phyloP scores from a whole-genome alignment of 169 alveolate species.

The Plasmodium berghei region DNA sequence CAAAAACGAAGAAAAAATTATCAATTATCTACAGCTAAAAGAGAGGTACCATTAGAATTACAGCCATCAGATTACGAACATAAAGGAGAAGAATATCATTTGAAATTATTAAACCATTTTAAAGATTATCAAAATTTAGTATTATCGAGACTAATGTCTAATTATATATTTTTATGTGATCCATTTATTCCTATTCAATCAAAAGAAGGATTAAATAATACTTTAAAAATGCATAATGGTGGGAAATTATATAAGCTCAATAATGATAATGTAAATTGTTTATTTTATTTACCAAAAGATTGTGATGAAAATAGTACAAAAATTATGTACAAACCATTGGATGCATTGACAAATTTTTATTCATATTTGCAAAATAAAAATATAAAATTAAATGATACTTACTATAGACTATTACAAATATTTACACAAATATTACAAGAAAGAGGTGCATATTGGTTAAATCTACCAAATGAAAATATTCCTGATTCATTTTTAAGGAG shows the following conservation, averaged over 20 bases:
- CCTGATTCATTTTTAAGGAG: conserved; percentile 51
- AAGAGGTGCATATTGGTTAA: conserved; percentile 53
- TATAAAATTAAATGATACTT: conserved; percentile 36
- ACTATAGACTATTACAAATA: conserved; percentile 19
- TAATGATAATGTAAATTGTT: conserved; percentile 31
- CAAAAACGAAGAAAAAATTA: conserved; percentile 76
- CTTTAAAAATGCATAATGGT: not conserved
- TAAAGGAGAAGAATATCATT: conserved; percentile 80
- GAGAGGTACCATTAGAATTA: conserved; percentile 82
- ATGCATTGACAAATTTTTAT: conserved; percentile 44
- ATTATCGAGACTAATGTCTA: conserved; percentile 80
- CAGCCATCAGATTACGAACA: conserved; percentile 82
- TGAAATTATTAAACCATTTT: conserved; percentile 77
- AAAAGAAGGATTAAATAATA: conserved; percentile 19
- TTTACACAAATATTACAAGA: conserved; percentile 64
- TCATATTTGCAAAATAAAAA: conserved; percentile 23
- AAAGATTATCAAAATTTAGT: conserved; percentile 79
- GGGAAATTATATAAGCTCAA: conserved; percentile 45
- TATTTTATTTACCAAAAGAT: conserved; percentile 36
- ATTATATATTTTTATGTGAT: conserved; percentile 81
- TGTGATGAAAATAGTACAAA: conserved; percentile 11
- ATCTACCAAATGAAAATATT: conserved; percentile 43
- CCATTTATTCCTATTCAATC: conserved; percentile 83
- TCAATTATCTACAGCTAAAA: conserved; percentile 75
- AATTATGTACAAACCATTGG: conserved; percentile 57